phyloP scores from a whole-genome alignment of 192 early-diverging fungal species.

The Allomyces arbusculus region DNA sequence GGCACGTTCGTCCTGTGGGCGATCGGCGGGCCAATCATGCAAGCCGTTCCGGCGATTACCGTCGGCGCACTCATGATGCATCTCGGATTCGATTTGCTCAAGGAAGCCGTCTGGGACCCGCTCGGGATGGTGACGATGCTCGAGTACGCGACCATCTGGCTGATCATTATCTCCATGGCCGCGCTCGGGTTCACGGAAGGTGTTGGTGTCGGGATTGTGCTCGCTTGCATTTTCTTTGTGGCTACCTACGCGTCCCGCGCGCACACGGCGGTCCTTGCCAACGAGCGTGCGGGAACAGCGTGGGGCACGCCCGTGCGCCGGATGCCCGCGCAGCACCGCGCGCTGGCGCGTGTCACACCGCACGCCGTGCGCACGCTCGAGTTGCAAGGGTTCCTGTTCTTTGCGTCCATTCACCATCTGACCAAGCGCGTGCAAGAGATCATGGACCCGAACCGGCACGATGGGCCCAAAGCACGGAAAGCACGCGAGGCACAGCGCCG shows the following conservation, averaged over 20 bases:
- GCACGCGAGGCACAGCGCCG: slow-evolving; percentile 14
- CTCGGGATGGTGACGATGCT: slow-evolving; percentile 58
- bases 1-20: slow-evolving; percentile 59
- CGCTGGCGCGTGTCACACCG: slow-evolving; percentile 56
- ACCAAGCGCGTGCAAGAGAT: slow-evolving; percentile 46
- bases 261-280: slow-evolving; percentile 15
- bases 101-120: slow-evolving; percentile 77
- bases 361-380: slow-evolving; percentile 67
- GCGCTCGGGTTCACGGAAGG: slow-evolving; percentile 90
- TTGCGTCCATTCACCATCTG: slow-evolving; percentile 77
- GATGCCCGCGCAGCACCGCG: slow-evolving; percentile 68
- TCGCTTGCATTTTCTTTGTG: slow-evolving; percentile 92
- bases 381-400: slow-evolving; percentile 91
- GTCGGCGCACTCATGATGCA: slow-evolving; percentile 93
- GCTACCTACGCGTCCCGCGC: slow-evolving; percentile 46
- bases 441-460: slow-evolving; percentile 15
- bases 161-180: slow-evolving; percentile 75
- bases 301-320: slow-evolving; percentile 48
- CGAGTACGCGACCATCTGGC: slow-evolving; percentile 75
- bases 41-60: slow-evolving; percentile 82
- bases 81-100: slow-evolving; percentile 78
- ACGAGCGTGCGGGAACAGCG: not conserved
- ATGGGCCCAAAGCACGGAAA: not conserved
- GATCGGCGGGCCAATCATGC: slow-evolving; percentile 64
- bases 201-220: slow-evolving; percentile 74